Conservation (phyloP, 2,329 filamentous ascomycete species). For the Alternaria burnsii region DNA sequence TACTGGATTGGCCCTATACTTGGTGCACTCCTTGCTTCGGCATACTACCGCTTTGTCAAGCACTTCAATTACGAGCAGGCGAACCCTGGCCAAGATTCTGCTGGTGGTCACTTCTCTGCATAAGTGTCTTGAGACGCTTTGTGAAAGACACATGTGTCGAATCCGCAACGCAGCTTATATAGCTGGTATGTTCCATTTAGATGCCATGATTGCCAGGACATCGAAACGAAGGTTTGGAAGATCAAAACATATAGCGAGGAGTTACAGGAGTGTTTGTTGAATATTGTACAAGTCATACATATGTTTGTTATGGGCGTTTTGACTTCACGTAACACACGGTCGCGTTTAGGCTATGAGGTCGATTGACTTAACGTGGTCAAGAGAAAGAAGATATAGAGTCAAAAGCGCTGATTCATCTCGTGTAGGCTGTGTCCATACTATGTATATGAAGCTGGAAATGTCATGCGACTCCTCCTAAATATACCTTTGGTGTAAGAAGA, state of each 20-base stretch:
- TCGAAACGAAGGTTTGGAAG: not conserved
- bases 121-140: not conserved
- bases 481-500: no score
- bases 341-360: no score
- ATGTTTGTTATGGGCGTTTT: not conserved
- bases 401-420: no score
- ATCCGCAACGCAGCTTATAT: not conserved
- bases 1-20: slow-evolving; percentile 57
- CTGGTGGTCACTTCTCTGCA: slow-evolving; percentile 11
- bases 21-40: slow-evolving; percentile 54
- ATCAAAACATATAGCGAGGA: not conserved
- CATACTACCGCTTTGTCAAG: slow-evolving; percentile 58
- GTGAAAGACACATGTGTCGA: not conserved
- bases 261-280: not conserved
- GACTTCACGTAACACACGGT: not conserved
- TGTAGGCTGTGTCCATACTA: no score
- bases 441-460: no score
- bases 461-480: no score
- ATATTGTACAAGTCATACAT: not conserved
- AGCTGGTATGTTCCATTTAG: not conserved
- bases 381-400: no score
- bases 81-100: slow-evolving; percentile 38
- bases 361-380: no score
- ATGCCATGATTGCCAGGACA: not conserved
- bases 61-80: slow-evolving; percentile 41